These are phyloP conservation scores for Leishmania turanica DNA, from an alignment of 208 protist species.

Conservation along the genomic window DNA sequence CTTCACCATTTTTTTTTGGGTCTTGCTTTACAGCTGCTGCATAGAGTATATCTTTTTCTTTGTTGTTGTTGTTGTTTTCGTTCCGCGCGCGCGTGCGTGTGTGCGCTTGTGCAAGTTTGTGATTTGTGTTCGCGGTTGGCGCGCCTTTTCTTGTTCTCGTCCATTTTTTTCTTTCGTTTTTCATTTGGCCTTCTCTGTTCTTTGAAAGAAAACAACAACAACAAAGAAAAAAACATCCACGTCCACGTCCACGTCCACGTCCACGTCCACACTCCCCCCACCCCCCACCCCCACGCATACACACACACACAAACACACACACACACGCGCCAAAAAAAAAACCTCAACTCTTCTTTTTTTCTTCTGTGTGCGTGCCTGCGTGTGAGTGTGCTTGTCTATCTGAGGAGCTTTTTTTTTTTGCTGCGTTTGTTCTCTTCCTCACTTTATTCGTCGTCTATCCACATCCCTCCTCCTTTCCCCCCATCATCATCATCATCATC, in stretches of 20 bases:
- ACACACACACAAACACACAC: no score
- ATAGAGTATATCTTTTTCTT: neutral
- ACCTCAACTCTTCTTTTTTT: neutral
- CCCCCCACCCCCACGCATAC: no score
- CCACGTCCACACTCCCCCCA: no score
- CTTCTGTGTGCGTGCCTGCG: neutral
- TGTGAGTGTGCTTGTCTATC: neutral
- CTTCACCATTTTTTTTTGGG: neutral
- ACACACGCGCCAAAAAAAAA: no score
- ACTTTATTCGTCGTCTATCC: neutral
- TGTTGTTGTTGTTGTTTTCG: neutral
- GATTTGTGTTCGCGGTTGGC: no score
- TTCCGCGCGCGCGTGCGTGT: neutral
- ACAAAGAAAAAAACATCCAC: no score
- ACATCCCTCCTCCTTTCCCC: neutral
- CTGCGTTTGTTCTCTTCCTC: neutral
- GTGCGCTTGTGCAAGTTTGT: neutral
- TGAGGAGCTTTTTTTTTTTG: neutral
- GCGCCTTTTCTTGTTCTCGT: no score
- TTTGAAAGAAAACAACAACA: neutral
- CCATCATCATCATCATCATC: no score
- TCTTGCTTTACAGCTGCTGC: neutral
- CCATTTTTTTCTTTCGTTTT: no score
- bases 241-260: no score
- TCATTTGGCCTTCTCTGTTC: neutral